phyloP scores from a whole-genome alignment of 768 basidiomycete genomes.

The Lentinula detonsa region DNA sequence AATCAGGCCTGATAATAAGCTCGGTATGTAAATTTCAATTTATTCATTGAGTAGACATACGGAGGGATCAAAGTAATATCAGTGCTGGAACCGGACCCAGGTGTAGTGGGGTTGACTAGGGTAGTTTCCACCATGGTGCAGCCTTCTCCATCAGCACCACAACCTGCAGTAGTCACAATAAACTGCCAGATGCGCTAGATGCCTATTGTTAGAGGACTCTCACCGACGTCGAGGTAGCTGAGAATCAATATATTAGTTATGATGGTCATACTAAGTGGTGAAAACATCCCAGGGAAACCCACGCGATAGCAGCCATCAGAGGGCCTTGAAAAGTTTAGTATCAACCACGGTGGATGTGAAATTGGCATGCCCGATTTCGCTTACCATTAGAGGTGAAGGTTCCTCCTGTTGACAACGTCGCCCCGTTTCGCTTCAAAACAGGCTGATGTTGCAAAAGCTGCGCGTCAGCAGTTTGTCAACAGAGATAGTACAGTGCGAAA shows the following conservation, averaged over 20 bases:
- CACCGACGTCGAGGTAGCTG: conserved; percentile 1
- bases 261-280: not conserved
- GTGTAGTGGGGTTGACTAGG: conserved; percentile 24
- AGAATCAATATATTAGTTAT: not conserved
- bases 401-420: conserved; percentile 22
- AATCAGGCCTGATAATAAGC: not conserved
- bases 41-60: conserved; percentile 12
- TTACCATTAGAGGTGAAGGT: conserved; percentile 17
- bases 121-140: conserved; percentile 28
- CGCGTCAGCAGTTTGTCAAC: too few relatives aligned
- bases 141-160: conserved; percentile 28
- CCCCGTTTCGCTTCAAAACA: conserved; percentile 12
- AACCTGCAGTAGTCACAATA: conserved; percentile 15
- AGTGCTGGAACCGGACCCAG: conserved; percentile 27
- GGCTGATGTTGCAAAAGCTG: not conserved
- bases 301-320: conserved; percentile 23
- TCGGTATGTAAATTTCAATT: not conserved
- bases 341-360: not conserved
- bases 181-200: not conserved
- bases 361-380: too few relatives aligned
- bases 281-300: conserved; percentile 8
- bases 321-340: conserved; percentile 12
- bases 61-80: conserved; percentile 28
- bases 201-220: too few relatives aligned
- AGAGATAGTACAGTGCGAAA: too few relatives aligned